Base-by-base conservation (phyloP, 2,329 filamentous ascomycete genomes). In the Cryphonectria naterciae region DNA sequence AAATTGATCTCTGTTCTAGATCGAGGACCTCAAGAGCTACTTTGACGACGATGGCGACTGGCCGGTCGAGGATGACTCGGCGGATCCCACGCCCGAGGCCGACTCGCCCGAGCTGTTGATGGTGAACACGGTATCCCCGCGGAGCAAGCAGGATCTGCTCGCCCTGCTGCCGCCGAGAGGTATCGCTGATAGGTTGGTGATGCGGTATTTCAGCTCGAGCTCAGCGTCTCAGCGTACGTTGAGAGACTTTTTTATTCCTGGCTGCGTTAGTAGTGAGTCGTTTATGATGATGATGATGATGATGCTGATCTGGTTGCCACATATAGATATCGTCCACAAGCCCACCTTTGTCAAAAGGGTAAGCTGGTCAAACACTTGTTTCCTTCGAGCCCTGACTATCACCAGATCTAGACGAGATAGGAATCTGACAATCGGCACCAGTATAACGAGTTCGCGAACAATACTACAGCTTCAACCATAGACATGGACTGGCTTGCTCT, bases 1-100 rank as follows among this genome's bases (percentile, higher is more conserved):
- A 1, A 10, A 7, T n/a, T 35, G 1, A 32, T 58, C 17, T 32
- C 13, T n/a, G 4, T 15, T 28, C 25, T 58, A 89, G 86, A 88
- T 89, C 64, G 86, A 89, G 75, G 87, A 89, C 69, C 79, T 89
- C 11, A 88, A 88, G 77, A 82, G 80, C 69, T 89, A 87, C 74
- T 89, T 89, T 76, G 85, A 87, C 35, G 83, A 87, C 41, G 77
- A 82, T 0, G 80, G 84, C 6, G 79, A 81, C 2, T 77, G 79
- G 6, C 76, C 75, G 19, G 73, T 76, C 15, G 77, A 78, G 19
- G 73, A 54, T 32, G 65, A 54, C 46, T 77, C 78, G 22, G 75
- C 79, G 4, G 79, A 78, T 32, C 77, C 77, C 35, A 73, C 75
- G 5, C 76, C 79, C n/a, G 80, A 83, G 1, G 74, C 79, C 3